phyloP scores from a whole-genome alignment of 2,329 filamentous ascomycete species.

The Tolypocladium tundrense region DNA sequence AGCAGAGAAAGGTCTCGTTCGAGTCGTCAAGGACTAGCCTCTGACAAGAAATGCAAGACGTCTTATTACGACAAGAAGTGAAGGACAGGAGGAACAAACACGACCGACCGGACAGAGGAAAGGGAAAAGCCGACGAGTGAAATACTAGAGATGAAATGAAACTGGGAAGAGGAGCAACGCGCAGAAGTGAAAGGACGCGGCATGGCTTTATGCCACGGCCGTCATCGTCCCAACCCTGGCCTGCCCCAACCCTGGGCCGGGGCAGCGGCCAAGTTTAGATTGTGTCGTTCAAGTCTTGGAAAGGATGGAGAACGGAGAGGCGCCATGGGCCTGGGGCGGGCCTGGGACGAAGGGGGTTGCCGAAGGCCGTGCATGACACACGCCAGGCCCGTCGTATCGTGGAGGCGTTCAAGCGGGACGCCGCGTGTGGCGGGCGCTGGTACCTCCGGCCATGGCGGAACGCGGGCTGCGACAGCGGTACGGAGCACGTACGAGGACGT shows the following conservation, averaged over 20 bases:
- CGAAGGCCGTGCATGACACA: slow-evolving; percentile 6
- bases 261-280: not conserved
- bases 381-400: slow-evolving; percentile 5
- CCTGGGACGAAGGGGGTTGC: slow-evolving; percentile 3
- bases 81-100: not conserved
- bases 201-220: not conserved
- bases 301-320: not conserved
- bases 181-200: not conserved
- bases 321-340: not conserved
- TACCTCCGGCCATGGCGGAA: not conserved
- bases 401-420: not conserved
- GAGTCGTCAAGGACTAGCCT: slow-evolving; percentile 35
- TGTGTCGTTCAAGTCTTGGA: not conserved
- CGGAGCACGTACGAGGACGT: not conserved
- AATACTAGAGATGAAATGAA: not conserved
- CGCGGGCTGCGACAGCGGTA: not conserved
- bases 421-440: not conserved
- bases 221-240: not conserved
- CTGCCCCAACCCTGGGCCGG: not conserved
- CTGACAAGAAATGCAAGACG: not conserved
- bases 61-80: not conserved
- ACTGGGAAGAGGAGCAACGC: not conserved
- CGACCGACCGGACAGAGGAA: not conserved
- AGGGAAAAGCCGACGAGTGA: not conserved
- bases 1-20: slow-evolving; percentile 4